Evolutionary conservation across 192 early-diverging fungal genomes (phyloP).

Genomic region (Gonapodya sp.): DNA sequence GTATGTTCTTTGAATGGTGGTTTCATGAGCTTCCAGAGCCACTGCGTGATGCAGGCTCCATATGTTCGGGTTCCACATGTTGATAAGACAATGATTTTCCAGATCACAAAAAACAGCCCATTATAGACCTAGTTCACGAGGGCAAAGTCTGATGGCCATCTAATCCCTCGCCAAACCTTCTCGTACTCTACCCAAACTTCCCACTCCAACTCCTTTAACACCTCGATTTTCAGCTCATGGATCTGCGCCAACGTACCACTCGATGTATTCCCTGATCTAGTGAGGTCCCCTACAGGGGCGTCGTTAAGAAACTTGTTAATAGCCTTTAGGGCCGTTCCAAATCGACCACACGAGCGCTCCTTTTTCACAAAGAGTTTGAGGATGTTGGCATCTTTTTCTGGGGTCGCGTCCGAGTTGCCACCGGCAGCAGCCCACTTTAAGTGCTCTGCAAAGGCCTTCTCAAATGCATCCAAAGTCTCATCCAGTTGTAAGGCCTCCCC

Average conservation of each 20-base stretch:
- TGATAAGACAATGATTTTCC: not conserved
- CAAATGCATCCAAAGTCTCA: conserved; percentile 12
- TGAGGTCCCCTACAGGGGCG: conserved; percentile 10
- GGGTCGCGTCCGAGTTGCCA: conserved; percentile 42
- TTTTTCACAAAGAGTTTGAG: conserved; percentile 47
- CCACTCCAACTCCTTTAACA: conserved; percentile 61
- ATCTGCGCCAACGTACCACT: conserved; percentile 28
- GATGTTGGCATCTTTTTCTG: conserved; percentile 40
- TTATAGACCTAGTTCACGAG: not conserved
- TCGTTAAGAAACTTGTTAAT: conserved; percentile 62
- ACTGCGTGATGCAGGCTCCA: no score
- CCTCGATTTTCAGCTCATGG: conserved; percentile 34
- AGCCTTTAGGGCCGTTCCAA: conserved; percentile 62
- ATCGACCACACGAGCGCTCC: conserved; percentile 34
- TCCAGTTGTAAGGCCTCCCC: not conserved
- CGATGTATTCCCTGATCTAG: conserved; percentile 21
- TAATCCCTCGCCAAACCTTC: not conserved
- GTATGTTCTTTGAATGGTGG: no score
- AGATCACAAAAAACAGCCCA: not conserved
- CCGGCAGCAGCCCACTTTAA: conserved; percentile 46
- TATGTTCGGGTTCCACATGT: no score
- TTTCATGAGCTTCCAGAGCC: no score
- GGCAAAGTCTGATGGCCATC: not conserved
- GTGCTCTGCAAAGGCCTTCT: conserved; percentile 18
- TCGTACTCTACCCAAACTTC: conserved; percentile 37